A percentile compares a stretch with the other conserved stretches of the same genome.
phyloP scores from a whole-genome alignment of 768 basidiomycete genomes.

The Dioszegia hungarica region DNA sequence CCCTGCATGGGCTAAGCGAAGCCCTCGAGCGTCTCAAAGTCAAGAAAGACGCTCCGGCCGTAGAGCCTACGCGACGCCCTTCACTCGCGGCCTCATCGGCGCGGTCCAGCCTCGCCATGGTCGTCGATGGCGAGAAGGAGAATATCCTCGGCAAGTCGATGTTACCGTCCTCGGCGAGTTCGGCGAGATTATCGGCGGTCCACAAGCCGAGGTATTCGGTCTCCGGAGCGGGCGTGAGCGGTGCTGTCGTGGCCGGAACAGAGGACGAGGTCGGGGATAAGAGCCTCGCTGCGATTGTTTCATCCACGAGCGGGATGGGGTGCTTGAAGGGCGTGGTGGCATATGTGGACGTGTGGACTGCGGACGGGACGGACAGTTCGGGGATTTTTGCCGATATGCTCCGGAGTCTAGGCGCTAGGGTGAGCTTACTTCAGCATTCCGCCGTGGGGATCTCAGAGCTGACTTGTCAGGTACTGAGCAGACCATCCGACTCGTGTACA shows the following conservation, averaged over 20 bases:
- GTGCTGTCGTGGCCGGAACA: slow-evolving; percentile 5
- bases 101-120: neutral
- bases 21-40: slow-evolving; percentile 34
- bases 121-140: neutral
- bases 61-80: slow-evolving; percentile 7
- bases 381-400: slow-evolving; percentile 46
- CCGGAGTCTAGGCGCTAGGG: slow-evolving; percentile 44
- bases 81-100: slow-evolving; percentile 3
- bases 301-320: slow-evolving; percentile 18
- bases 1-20: slow-evolving; percentile 26
- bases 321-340: slow-evolving; percentile 48
- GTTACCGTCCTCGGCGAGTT: neutral
- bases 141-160: neutral
- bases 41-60: slow-evolving; percentile 12
- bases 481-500: slow-evolving; percentile 43
- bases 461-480: slow-evolving; percentile 36
- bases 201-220: slow-evolving; percentile 23
- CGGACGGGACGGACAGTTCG: slow-evolving; percentile 45
- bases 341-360: slow-evolving; percentile 48
- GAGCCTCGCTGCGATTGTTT: slow-evolving; percentile 31
- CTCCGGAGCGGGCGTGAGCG: neutral
- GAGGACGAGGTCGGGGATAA: slow-evolving; percentile 13
- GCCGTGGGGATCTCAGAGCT: neutral
- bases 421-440: slow-evolving; percentile 21
- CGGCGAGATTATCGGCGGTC: slow-evolving; percentile 9